Evolutionary conservation across 495 filamentous ascomycete genomes (phyloP).

Genomic region (Aspergillus avenaceus): DNA sequence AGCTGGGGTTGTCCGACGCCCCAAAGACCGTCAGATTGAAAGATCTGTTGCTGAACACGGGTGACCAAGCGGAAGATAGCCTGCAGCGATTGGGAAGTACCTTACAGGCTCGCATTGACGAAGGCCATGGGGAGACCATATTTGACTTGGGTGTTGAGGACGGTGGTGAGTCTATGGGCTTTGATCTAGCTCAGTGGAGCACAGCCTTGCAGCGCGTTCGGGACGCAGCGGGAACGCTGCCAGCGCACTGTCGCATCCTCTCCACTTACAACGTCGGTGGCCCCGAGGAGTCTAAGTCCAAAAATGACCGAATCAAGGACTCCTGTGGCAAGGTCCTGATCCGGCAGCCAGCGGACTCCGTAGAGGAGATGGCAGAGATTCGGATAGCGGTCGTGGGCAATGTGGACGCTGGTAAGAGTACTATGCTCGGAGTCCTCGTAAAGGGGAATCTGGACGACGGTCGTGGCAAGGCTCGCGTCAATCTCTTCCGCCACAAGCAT

Average conservation of each 20-base stretch:
- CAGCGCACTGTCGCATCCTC: constrained; percentile 73
- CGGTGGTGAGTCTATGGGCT: constrained; percentile 84
- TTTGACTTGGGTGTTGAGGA: constrained; percentile 93
- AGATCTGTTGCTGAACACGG: constrained; percentile 66
- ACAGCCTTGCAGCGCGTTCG: constrained; percentile 64
- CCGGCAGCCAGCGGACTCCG: constrained; percentile 63
- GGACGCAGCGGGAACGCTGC: constrained; percentile 58
- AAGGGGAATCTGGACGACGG: constrained; percentile 96
- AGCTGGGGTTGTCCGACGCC: constrained; percentile 74
- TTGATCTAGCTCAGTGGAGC: constrained; percentile 76
- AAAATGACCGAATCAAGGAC: constrained; percentile 61
- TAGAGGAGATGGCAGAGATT: constrained; percentile 92
- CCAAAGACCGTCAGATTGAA: constrained; percentile 65
- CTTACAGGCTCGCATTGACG: constrained; percentile 64
- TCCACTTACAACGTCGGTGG: constrained; percentile 87
- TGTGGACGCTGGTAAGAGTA: constrained; percentile 95
- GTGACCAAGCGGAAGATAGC: constrained; percentile 56
- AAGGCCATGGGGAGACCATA: constrained; percentile 86
- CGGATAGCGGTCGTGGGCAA: constrained; percentile 96
- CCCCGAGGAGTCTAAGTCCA: constrained; percentile 61
- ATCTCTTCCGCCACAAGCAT: constrained; percentile 96
- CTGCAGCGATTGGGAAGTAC: constrained; percentile 56
- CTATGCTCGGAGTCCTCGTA: constrained; percentile 92
- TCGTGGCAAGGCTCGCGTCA: constrained; percentile 87
- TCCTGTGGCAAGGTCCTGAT: constrained; percentile 81